Evolutionary conservation across 805 yeast species (phyloP), one percentile per base, ranked within the genome.

Genomic region (Candida maesae): DNA sequence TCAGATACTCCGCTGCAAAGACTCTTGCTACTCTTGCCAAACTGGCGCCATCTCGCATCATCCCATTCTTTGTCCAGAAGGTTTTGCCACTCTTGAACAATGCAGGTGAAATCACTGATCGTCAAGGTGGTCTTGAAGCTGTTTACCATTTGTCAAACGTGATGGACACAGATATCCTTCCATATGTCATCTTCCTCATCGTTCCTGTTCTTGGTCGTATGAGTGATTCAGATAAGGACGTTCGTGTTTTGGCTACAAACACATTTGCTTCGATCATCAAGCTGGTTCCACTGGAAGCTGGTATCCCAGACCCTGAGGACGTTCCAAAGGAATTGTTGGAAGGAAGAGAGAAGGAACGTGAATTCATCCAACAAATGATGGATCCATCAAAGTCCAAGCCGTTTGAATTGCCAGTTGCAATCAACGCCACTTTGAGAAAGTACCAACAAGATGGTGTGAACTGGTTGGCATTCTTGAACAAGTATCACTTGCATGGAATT

Each of bases 401-500:
- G 0, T 93, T 91, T 60, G 82, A 78, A 37, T 66, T 95, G 27
- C 99, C 99, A 0, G 93, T 93, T 30, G 78, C 90, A 3, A 88
- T 93, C 46, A 85, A 87, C 47, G 99, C 99, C 0, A 87, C 95
- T 1, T 71, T 93, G 48, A 78, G 99, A 60, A 84, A 86, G 48
- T 93, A 93, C 59, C 99, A 93, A 66, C 98, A 93, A 61, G 98
- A 93, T 46, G 99, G 99, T 63, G 95, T 93, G 28, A 93, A 91
- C 60, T 93, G 99, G 99, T 71, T 93, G 39, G 96, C 96, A 8
- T 93, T 93, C 58, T 73, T 93, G 56, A 93, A 93, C 66, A 86
- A 86, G 56, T 93, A 93, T 59, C 96, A 91, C 61, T 68, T 93
- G 39, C 99, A 93, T 66, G 99, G 99, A 39, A 91, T 93, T 56